Evolutionary conservation across 768 basidiomycete species (phyloP), one percentile per base, ranked within the genome.

Genomic region (Amanita pseudoporphyria): DNA sequence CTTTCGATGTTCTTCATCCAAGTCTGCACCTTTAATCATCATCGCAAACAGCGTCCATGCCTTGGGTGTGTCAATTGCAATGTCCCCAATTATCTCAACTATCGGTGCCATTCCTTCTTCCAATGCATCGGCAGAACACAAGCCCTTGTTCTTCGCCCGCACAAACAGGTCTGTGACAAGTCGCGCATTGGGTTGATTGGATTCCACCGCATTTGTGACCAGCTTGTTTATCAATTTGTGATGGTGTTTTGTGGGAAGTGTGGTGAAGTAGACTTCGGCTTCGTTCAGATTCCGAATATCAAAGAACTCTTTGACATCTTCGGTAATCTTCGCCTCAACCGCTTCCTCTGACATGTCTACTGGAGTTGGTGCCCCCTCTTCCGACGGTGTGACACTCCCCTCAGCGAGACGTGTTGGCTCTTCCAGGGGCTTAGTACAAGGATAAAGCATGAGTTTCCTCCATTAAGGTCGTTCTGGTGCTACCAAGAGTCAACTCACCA

Each of bases 261-360:
- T 75, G 44, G 77, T 73, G 68, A 95, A 92, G 71, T 93, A 94
- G 21, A 77, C 77, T 56, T 90, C 90, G 10, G 88, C 92, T 64
- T 96, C 94, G 30, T 84, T 82, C 50, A 96, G 63, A 59, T 83
- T 86, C 56, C 88, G 84, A 57, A 89, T 80, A 55, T 73, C 78
- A 65, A 84, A 92, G 71, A 91, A 87, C 71, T 97, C 91, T 66
- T 88, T 90, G 49, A 71, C 68, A 57, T 94, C 88, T 57, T 91
- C 84, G 12, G 71, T 73, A 57, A 95, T 84, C 73, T 84, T 87
- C 63, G 79, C 78, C 65, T 76, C 72, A 33, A 81, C 86, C 14
- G 81, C 79, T 1, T 67, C 78, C 57, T 82, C 82, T 0, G 78
- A 71, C 77, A 92, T 82, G 47, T 72, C 69, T 19, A 65, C 57